Base-by-base conservation (phyloP, 176 grass and related monocot species). In the Avena eriantha region DNA sequence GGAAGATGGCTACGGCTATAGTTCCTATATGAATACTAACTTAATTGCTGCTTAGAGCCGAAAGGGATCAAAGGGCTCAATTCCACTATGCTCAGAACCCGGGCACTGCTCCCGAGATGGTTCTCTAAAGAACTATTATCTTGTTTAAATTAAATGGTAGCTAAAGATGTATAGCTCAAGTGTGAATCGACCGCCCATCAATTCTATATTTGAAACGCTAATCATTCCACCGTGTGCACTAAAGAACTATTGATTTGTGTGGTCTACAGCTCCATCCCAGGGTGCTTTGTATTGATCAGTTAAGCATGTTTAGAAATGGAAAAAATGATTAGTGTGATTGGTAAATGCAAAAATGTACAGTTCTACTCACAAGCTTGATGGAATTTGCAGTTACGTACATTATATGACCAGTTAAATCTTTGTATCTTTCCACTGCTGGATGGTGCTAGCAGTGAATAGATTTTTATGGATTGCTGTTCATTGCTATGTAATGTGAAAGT, bases 31-130 rank as follows among this genome's bases (percentile, higher is more conserved):
- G 82, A 72, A 24, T 84, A 67, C 53, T 82, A 31, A 49, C 73
- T 60, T 82, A 82, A 66, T 85, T 87, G 88, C 85, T 85, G 88
- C 79, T 83, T 93, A 76, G 88, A 59, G 88, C 82, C 34, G 82
- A 90, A 93, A 93, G 91, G 79, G 78, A 93, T 79, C 67, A 90
- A 90, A 90, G 85, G 81, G 63, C 53, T 70, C 35, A 65, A 69
- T 68, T 78, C 91, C 91, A 93, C 88, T 69, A 41, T 41, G 39
- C 39, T 41, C 43, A 90, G 54, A 93, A 93, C 83, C 79, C 75
- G 92, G 92, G 81, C 86, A 76, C 83, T 80, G 86, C 79, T 60
- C 83, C 80, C 88, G 15, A 83, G 22, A 76, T 86, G 88, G 18
- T 58, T 80, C 78, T 79, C 51, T 79, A 81, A 85, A 88, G 26